Evolutionary conservation across 2,329 filamentous ascomycete genomes (phyloP).

Genomic region (Trichoderma koningii): DNA sequence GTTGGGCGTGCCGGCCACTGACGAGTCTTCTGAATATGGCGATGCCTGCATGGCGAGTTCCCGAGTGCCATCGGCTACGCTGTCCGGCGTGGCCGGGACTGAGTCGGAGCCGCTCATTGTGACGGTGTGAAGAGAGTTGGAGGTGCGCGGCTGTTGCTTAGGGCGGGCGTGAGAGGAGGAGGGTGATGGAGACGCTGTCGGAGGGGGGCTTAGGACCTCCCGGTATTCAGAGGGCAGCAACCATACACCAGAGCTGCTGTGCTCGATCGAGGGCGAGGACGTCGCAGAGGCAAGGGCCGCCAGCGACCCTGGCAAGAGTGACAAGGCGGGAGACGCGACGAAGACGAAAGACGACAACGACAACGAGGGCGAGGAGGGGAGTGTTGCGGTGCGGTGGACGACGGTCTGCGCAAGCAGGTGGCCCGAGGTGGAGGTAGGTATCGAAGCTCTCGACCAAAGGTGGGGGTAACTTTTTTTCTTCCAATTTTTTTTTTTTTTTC

Average conservation of each 20-base stretch:
- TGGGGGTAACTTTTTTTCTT: slow-evolving; percentile 8
- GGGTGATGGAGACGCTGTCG: not conserved
- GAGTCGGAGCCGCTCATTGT: slow-evolving; percentile 41
- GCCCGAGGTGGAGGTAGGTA: slow-evolving; percentile 17
- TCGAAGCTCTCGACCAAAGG: slow-evolving; percentile 20
- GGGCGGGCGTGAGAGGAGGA: slow-evolving; percentile 3
- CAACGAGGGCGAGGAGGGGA: not conserved
- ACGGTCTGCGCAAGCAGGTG: slow-evolving; percentile 9
- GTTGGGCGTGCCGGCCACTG: slow-evolving; percentile 52
- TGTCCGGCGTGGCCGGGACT: slow-evolving; percentile 51
- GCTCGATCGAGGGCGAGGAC: slow-evolving; percentile 15
- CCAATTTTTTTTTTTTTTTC: too few species aligned
- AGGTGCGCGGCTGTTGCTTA: not conserved
- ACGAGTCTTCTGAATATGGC: slow-evolving; percentile 50
- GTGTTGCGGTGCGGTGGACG: slow-evolving; percentile 9
- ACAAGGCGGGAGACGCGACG: not conserved
- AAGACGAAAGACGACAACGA: too few species aligned
- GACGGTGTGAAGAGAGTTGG: not conserved
- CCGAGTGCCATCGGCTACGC: slow-evolving; percentile 40
- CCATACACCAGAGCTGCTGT: slow-evolving; percentile 15
- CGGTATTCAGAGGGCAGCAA: not conserved
- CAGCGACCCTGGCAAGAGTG: slow-evolving; percentile 23
- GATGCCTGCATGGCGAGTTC: slow-evolving; percentile 45
- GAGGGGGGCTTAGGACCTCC: slow-evolving; percentile 11
- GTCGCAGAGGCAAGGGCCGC: slow-evolving; percentile 23